phyloP scores from a whole-genome alignment of 805 yeast species.

The Ogataea ganodermae region DNA sequence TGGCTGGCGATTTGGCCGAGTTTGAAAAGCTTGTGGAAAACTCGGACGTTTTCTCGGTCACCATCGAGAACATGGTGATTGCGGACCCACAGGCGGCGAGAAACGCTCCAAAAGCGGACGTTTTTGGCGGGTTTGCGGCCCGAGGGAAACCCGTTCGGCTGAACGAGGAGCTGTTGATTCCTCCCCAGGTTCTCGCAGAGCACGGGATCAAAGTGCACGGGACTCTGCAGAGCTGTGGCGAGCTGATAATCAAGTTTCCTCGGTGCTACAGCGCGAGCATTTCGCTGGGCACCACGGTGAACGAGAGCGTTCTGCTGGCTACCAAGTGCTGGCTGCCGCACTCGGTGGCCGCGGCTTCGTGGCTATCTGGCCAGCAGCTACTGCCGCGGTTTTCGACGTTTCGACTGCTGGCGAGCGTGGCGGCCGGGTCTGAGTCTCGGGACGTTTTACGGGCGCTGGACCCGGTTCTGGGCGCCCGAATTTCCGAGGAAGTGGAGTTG shows the following conservation, averaged over 20 bases:
- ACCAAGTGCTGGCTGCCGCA: slow-evolving; percentile 55
- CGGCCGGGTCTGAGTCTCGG: slow-evolving; percentile 44
- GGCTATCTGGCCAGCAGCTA: slow-evolving; percentile 50
- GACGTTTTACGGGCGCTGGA: slow-evolving; percentile 38
- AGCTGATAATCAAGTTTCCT: slow-evolving; percentile 60
- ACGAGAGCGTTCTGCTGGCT: slow-evolving; percentile 61
- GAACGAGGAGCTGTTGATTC: slow-evolving; percentile 49
- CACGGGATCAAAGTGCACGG: slow-evolving; percentile 51
- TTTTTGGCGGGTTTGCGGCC: slow-evolving; percentile 31
- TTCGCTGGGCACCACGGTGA: slow-evolving; percentile 56
- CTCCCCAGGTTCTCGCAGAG: slow-evolving; percentile 49
- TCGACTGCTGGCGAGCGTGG: slow-evolving; percentile 49
- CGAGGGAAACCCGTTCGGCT: slow-evolving; percentile 17
- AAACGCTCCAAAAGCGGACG: slow-evolving; percentile 32
- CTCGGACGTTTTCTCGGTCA: slow-evolving; percentile 21
- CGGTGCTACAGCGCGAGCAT: slow-evolving; percentile 50
- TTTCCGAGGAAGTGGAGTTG: slow-evolving; percentile 44
- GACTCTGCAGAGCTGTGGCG: slow-evolving; percentile 62
- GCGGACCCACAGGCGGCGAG: slow-evolving; percentile 25
- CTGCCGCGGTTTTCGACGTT: slow-evolving; percentile 56
- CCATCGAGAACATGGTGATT: slow-evolving; percentile 28
- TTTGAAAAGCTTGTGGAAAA: slow-evolving; percentile 14
- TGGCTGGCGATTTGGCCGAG: slow-evolving; percentile 1
- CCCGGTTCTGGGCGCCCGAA: slow-evolving; percentile 37
- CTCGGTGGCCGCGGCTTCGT: slow-evolving; percentile 49